Percentiles rank a stretch among this genome's conserved stretches.
phyloP scores from a whole-genome alignment of 1,284 basidiomycete species.

The Ganoderma resinaceum region DNA sequence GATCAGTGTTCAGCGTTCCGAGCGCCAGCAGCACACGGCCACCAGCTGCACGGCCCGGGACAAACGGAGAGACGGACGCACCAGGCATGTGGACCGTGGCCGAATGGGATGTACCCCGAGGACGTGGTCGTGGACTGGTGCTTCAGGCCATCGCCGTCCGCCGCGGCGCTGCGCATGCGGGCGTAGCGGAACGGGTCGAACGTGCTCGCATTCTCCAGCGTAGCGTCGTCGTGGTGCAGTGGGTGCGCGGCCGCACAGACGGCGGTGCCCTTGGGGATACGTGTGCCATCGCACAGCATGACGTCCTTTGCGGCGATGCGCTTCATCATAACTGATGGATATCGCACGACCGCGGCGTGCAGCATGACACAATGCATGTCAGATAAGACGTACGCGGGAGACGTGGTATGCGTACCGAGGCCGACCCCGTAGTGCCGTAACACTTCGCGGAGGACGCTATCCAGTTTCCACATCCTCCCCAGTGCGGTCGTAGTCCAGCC shows the following conservation, averaged over 20 bases:
- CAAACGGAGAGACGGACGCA: background rate
- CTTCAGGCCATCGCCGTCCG: slow-evolving; percentile 27
- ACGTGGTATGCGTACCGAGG: slow-evolving; percentile 25
- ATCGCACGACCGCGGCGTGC: too few relatives aligned
- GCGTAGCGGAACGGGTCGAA: slow-evolving; percentile 13
- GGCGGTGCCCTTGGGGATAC: slow-evolving; percentile 43
- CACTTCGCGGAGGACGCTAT: slow-evolving; percentile 59
- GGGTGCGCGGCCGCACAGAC: slow-evolving; percentile 7
- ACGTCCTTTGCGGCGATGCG: slow-evolving; percentile 46
- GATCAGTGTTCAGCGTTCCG: too few relatives aligned
- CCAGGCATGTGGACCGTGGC: slow-evolving; percentile 27
- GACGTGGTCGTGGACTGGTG: slow-evolving; percentile 36
- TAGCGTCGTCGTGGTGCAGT: slow-evolving; percentile 20
- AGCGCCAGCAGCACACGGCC: too few relatives aligned
- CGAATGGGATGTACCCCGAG: slow-evolving; percentile 35
- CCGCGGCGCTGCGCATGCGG: slow-evolving; percentile 21
- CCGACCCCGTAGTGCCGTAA: slow-evolving; percentile 44
- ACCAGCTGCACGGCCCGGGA: too few relatives aligned
- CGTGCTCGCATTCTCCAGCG: slow-evolving; percentile 15
- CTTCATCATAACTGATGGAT: slow-evolving; percentile 37
- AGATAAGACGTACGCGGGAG: background rate
- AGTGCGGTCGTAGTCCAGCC: slow-evolving; percentile 55
- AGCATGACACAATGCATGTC: too few relatives aligned
- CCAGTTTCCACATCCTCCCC: slow-evolving; percentile 53
- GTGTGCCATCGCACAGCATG: slow-evolving; percentile 51